Evolutionary conservation across 179 eudicot genomes (phyloP).

Genomic region (Carnegiea gigantea): DNA sequence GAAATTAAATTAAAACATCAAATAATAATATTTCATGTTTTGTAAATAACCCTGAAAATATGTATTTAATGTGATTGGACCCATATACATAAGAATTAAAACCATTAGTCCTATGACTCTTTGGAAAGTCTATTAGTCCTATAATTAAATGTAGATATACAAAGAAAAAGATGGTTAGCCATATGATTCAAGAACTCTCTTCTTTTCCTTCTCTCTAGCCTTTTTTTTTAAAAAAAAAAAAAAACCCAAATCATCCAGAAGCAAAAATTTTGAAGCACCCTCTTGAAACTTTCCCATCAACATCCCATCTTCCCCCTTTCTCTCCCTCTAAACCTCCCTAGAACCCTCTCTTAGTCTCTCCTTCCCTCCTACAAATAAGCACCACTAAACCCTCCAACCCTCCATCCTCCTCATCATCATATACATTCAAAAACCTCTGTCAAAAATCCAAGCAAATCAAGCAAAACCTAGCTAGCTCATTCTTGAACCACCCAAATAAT

Average conservation of each 20-base stretch:
- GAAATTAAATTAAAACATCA: too few species aligned
- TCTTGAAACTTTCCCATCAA: not conserved
- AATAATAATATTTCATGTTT: too few species aligned
- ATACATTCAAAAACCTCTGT: not conserved
- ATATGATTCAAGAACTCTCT: not conserved
- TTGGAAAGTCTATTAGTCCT: too few species aligned
- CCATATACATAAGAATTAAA: too few species aligned
- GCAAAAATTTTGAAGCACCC: not conserved
- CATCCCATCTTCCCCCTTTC: not conserved
- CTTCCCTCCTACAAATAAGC: constrained; percentile 6
- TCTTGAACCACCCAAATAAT: not conserved
- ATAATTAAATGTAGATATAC: too few species aligned
- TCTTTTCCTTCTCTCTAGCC: not conserved
- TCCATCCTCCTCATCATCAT: not conserved
- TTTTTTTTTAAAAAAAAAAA: not conserved
- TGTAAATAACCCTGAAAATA: too few species aligned
- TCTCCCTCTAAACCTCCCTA: not conserved
- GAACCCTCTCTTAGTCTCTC: not conserved
- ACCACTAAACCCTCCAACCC: not conserved
- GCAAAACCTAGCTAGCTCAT: not conserved
- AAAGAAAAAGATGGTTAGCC: too few species aligned
- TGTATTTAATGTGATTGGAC: too few species aligned
- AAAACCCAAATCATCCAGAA: not conserved
- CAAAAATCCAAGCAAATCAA: not conserved
- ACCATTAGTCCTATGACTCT: too few species aligned